Base-by-base conservation (phyloP, 108 stramenopile genomes). In the Pseudonitzschia delicatissima region DNA sequence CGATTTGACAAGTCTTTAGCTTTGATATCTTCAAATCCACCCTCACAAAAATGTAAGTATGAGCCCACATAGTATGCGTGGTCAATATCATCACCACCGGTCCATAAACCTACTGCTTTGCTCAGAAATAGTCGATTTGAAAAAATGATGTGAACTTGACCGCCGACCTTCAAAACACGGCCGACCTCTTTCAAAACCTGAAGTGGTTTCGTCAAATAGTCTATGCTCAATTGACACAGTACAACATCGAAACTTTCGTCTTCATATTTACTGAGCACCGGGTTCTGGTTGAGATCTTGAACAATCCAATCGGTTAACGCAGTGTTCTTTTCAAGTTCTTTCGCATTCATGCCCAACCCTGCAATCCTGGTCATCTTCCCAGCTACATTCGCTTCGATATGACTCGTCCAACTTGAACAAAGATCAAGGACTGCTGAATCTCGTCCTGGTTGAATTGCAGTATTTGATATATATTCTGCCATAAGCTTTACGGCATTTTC, bases 81-180 rank as follows among this genome's bases (percentile, higher is more conserved):
- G 62, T 96, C 97, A 52, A 94, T 67, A 67, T 98, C 97, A 66
- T 96, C 95, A 12, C 90, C 90, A 8, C 92, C 92, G 0, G 92
- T 93, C 92, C 92, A 84, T 8, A 80, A 18, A 5, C 72, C 83
- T 29, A 81, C 79, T 3, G 79, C 83, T 77, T 98, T 98, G 60
- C 71, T 90, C 11, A 96, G 59, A 69, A 98, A 98, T 26, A 96
- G 76, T 45, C 97, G 83, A 72, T 98, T 98, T 34, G 92, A 93
- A 68, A 96, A 93, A n/a, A 93, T 31, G 64, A 98, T 85, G 45
- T 94, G 90, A 33, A 90, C 78, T 34, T 61, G 74, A 7, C 97
- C 97, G 26, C 90, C 90, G 0, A 91, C 79, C 65, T 89, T 86
- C 65, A 96, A 59, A 29, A 98, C 91, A 11, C 97, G 82, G 12